Percentiles rank a stretch among this genome's conserved stretches.
phyloP scores from a whole-genome alignment of 139 green algal genomes.

The Tetraselmis striata region DNA sequence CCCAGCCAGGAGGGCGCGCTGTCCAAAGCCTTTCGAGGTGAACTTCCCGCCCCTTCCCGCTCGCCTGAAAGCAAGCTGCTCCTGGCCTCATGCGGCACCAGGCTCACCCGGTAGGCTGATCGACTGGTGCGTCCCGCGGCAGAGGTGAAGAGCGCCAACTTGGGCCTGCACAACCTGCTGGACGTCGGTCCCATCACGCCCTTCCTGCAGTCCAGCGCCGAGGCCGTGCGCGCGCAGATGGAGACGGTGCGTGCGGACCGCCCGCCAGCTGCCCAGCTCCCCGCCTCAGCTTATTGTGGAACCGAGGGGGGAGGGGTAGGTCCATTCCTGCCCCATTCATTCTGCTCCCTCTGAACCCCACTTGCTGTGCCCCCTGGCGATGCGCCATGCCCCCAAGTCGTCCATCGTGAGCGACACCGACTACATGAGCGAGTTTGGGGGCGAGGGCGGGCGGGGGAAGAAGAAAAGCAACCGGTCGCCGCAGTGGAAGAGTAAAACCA shows the following conservation, averaged over 20 bases:
- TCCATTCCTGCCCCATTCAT: no score
- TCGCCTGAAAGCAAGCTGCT: constrained; percentile 30
- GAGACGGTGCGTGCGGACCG: background rate
- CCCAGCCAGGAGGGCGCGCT: background rate
- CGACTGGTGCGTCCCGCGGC: constrained; percentile 40
- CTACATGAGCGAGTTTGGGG: background rate
- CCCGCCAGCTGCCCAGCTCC: no score
- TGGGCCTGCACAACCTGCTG: constrained; percentile 67
- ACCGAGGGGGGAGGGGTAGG: no score
- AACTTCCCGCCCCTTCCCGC: constrained; percentile 15
- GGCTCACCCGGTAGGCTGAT: background rate
- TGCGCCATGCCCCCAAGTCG: no score
- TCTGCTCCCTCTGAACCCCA: background rate
- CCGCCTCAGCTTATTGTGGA: no score
- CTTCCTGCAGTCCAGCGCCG: background rate
- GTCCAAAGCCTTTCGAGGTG: background rate
- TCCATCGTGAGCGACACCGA: background rate
- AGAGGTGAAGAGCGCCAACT: background rate
- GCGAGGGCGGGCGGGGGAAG: background rate
- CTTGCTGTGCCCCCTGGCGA: no score
- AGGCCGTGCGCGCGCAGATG: background rate
- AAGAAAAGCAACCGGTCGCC: constrained; percentile 11
- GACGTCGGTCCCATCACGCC: constrained; percentile 37
- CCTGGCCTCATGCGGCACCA: constrained; percentile 23
- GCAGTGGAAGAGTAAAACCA: constrained; percentile 44